Percentiles rank a stretch among this genome's conserved stretches.
phyloP scores from a whole-genome alignment of 1,139 yeast genomes.

The Maudiozyma humilis region DNA sequence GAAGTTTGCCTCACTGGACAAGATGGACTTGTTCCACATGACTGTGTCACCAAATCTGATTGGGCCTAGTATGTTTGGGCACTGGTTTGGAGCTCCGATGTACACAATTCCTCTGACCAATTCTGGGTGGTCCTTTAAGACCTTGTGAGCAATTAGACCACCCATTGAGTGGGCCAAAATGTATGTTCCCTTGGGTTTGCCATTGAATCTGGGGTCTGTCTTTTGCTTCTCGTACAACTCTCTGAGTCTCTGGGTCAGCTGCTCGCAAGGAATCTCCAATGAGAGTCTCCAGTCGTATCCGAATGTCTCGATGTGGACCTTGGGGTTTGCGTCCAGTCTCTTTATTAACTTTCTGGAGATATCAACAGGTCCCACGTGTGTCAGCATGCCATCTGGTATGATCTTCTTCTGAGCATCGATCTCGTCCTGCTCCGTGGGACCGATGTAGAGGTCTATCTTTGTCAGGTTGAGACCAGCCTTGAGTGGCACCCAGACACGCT shows the following conservation, averaged over 20 bases:
- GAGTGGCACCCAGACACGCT: conserved; percentile 78
- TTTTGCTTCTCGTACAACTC: conserved; percentile 36
- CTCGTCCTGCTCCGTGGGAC: conserved; percentile 63
- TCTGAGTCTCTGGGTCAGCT: conserved; percentile 42
- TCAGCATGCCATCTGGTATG: conserved; percentile 68
- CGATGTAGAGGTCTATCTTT: conserved; percentile 60
- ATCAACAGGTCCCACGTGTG: conserved; percentile 84
- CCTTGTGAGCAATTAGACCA: conserved; percentile 75
- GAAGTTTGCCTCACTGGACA: conserved; percentile 76
- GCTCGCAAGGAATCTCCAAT: conserved; percentile 45
- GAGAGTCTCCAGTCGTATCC: conserved; percentile 92
- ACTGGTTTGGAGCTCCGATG: conserved; percentile 77
- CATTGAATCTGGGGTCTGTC: conserved; percentile 9
- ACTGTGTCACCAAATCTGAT: conserved; percentile 75
- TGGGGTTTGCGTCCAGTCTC: conserved; percentile 48
- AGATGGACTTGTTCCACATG: conserved; percentile 59
- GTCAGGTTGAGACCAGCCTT: conserved; percentile 75
- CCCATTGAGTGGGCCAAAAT: conserved; percentile 93
- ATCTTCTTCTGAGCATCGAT: conserved; percentile 42
- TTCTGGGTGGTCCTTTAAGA: conserved; percentile 58
- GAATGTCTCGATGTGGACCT: conserved; percentile 58
- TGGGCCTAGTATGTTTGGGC: conserved; percentile 83
- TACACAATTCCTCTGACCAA: conserved; percentile 67
- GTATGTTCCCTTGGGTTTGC: conserved; percentile 42
- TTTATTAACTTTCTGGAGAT: conserved; percentile 55